Percentiles rank a stretch among this genome's conserved stretches.
Conservation (phyloP, 2,329 filamentous ascomycete species). For the Venturia oleaginea region DNA sequence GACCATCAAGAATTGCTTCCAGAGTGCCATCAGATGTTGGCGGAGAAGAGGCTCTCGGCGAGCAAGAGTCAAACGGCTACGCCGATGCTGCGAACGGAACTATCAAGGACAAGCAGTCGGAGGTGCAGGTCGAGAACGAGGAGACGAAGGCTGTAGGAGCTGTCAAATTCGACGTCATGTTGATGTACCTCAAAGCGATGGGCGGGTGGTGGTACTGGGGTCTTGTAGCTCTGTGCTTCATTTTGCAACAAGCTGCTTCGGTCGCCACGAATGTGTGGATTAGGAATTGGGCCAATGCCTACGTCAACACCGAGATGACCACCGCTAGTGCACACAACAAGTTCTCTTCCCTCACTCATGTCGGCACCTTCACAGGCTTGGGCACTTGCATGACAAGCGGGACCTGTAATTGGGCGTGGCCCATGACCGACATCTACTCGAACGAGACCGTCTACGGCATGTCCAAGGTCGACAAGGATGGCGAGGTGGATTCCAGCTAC, state of each 20-base stretch:
- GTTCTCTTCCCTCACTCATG: conserved; percentile 33
- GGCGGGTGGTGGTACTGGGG: conserved; percentile 96
- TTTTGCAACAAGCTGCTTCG: conserved; percentile 71
- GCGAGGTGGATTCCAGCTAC: conserved; percentile 69
- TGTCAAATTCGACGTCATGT: conserved; percentile 79
- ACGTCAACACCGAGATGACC: conserved; percentile 44
- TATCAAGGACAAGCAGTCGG: conserved; percentile 30
- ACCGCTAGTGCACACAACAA: conserved; percentile 27
- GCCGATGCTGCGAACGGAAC: conserved; percentile 41
- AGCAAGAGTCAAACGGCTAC: conserved; percentile 17
- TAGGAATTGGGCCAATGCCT: conserved; percentile 87
- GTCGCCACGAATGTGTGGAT: conserved; percentile 94
- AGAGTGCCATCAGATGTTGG: conserved; percentile 67
- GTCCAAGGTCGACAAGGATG: conserved; percentile 18
- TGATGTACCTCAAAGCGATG: conserved; percentile 82
- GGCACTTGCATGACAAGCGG: conserved; percentile 41
- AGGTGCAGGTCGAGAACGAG: conserved; percentile 30
- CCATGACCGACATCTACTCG: conserved; percentile 16
- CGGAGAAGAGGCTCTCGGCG: conserved; percentile 40
- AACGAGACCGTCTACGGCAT: conserved; percentile 22
- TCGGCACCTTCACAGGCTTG: conserved; percentile 33
- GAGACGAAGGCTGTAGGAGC: conserved; percentile 79
- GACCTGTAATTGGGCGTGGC: conserved; percentile 40
- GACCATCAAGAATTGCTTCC: conserved; percentile 65
- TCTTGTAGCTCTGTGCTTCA: conserved; percentile 64